Base-by-base conservation (phyloP, 495 filamentous ascomycete species). In the Xylaria flabelliformis region DNA sequence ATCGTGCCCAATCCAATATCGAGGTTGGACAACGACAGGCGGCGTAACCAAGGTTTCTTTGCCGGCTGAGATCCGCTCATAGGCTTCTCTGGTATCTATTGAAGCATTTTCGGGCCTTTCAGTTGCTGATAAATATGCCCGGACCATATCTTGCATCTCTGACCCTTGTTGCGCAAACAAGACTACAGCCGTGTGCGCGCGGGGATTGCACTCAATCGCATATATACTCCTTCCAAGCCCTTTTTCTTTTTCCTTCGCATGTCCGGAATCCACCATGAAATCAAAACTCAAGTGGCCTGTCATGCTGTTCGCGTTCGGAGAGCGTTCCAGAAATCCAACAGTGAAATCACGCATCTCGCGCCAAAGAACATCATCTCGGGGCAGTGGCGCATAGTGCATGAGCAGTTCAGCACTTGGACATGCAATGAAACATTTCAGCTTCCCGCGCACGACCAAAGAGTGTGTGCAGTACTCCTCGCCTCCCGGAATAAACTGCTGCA, bases 201-300 rank as follows among this genome's bases (percentile, higher is more conserved):
- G 81, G 0, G 89, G 90, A 72, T 91, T 91, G 73, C 90, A 91
- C 72, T 90, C 87, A 72, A 91, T 91, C 3, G 89, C 84, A 67
- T 86, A 86, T 13, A 91, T 67, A 24, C 76, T 59, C n/a, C 67
- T 74, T 64, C 79, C 73, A 19, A 69, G 75, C 56, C 74, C 72
- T 8, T 55, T 32, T 34, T 24, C 58, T 2, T 39, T 64, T 13
- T 36, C 21, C 32, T 21, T 61, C 3, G 65, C 63, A 63, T 1
- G 19, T 6, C 36, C n/a, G 13, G 71, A 68, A 51, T 88, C 83
- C 8, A 92, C 85, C 73, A 92, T 80, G 55, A 94, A 87, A 71
- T 90, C 87, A 59, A 94, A 88, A 8, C 85, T 88, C 13, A 94
- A 76, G 78, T 95, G 93, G 5, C 93, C 91, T 0, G 91, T 94